Evolutionary conservation across 495 filamentous ascomycete species (phyloP), one percentile per base, ranked within the genome.

Genomic region (Xylaria bambusicola): DNA sequence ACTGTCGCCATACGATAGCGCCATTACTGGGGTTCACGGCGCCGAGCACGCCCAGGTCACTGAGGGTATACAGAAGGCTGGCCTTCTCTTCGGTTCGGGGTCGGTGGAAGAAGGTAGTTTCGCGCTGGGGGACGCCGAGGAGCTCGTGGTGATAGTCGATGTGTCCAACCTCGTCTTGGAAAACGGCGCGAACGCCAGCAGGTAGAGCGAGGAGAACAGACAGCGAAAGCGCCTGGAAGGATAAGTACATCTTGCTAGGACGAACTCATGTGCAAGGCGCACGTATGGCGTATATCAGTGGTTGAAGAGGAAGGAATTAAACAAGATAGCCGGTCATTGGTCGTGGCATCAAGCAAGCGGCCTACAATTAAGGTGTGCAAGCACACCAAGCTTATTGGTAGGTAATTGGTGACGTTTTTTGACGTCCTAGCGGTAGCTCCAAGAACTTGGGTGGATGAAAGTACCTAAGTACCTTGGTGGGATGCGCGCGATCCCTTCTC

Each of bases 141-240:
- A 98, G 86, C 52, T 89, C 84, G 76, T 93, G 86, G 75, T 98
- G 95, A 80, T 89, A 98, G 76, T 99, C 94, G 71, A 92, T 83
- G 68, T 90, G 84, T 77, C 87, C 90, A 67, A 96, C 92, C 69
- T 98, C 94, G 67, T 99, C 94, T 50, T 82, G 77, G 77, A 88
- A 96, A 62, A 98, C 87, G 65, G 91, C 93, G 62, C 69, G 61
- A 20, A 79, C 74, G 62, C 75, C 60, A 58, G 73, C 66, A 48
- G 77, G 73, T 23, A 73, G 61, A 45, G 70, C 70, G 58, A 75
- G 66, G 48, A 73, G 65, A 52, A 76, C 38, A 41, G 67, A 58
- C 31, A 70, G 35, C 26, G 68, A 70, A 18, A 70, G 56, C 35
- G 65, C 52, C 36, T 62, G 58, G 0, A 44, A 35, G 20, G 68